Evolutionary conservation across 1,284 basidiomycete species (phyloP).

Genomic region (Moesziomyces aphidis): DNA sequence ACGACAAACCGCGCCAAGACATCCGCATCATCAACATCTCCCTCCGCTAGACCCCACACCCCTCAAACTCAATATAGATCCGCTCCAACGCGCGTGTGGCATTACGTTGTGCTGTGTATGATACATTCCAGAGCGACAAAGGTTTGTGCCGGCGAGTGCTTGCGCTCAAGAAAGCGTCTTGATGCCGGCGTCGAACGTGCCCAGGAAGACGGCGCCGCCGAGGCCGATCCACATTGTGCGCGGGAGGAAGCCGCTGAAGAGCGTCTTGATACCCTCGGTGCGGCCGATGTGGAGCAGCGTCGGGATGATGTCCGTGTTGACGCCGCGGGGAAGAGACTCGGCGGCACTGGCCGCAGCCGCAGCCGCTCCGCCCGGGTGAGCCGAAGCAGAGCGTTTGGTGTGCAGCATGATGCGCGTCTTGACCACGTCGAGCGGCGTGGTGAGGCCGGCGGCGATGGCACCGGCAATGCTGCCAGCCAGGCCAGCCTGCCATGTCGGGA

Average conservation of each 20-base stretch:
- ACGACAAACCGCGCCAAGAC: conserved; percentile 67
- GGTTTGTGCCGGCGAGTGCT: too few species aligned
- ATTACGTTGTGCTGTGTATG: background rate
- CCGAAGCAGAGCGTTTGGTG: conserved; percentile 30
- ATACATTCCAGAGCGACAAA: background rate
- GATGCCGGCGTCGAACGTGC: conserved; percentile 79
- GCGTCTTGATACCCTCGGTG: conserved; percentile 79
- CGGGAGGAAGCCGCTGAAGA: conserved; percentile 90
- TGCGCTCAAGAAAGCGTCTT: conserved; percentile 36
- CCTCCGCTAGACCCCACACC: conserved; percentile 11
- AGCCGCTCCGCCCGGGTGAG: conserved; percentile 1
- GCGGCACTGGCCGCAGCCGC: conserved; percentile 2
- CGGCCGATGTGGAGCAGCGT: conserved; percentile 74
- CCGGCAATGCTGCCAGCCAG: conserved; percentile 92
- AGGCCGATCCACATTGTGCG: conserved; percentile 95
- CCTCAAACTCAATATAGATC: too few species aligned
- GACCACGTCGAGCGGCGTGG: conserved; percentile 94
- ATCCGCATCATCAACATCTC: conserved; percentile 46
- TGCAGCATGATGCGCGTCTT: conserved; percentile 99
- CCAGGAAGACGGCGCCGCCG: conserved; percentile 95
- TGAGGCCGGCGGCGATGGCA: conserved; percentile 86
- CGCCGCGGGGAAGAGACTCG: conserved; percentile 30
- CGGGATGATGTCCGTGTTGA: conserved; percentile 60
- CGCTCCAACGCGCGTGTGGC: background rate
- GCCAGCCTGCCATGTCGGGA: conserved; percentile 86